Conservation (phyloP, 805 yeast species). For the Saturnispora galanensis region DNA sequence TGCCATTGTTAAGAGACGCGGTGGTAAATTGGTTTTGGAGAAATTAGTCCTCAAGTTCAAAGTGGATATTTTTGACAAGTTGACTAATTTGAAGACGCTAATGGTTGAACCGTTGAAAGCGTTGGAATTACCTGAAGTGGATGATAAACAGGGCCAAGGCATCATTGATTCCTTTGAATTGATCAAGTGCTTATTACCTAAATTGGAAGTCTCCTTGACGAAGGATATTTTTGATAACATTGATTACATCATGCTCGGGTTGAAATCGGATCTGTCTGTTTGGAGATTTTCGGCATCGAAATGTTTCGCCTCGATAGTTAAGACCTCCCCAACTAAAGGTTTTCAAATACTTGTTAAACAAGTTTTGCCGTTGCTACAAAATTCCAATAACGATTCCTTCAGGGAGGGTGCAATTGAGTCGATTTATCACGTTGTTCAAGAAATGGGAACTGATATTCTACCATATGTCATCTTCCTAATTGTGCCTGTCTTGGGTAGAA, state of each 20-base stretch:
- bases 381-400: slow-evolving; percentile 56
- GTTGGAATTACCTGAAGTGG: slow-evolving; percentile 19
- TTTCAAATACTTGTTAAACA: slow-evolving; percentile 72
- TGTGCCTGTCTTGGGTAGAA: slow-evolving; percentile 93
- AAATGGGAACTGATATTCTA: slow-evolving; percentile 81
- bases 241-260: slow-evolving; percentile 40
- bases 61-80: slow-evolving; percentile 40
- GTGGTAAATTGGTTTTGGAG: slow-evolving; percentile 67
- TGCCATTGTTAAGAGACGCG: slow-evolving; percentile 75
- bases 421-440: slow-evolving; percentile 69
- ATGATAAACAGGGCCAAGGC: slow-evolving; percentile 56
- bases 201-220: slow-evolving; percentile 40
- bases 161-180: slow-evolving; percentile 83
- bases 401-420: slow-evolving; percentile 95
- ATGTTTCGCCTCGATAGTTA: slow-evolving; percentile 73
- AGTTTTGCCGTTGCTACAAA: slow-evolving; percentile 70
- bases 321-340: slow-evolving; percentile 55
- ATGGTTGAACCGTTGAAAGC: slow-evolving; percentile 55
- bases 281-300: slow-evolving; percentile 85
- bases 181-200: slow-evolving; percentile 61
- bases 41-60: slow-evolving; percentile 45
- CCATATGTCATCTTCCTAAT: slow-evolving; percentile 93
- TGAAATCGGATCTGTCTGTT: slow-evolving; percentile 68
- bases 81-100: slow-evolving; percentile 57
- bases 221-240: slow-evolving; percentile 42